These are phyloP conservation scores for Erucastrum elatum DNA, from an alignment of 345 rosid genomes.

Conservation along the genomic window DNA sequence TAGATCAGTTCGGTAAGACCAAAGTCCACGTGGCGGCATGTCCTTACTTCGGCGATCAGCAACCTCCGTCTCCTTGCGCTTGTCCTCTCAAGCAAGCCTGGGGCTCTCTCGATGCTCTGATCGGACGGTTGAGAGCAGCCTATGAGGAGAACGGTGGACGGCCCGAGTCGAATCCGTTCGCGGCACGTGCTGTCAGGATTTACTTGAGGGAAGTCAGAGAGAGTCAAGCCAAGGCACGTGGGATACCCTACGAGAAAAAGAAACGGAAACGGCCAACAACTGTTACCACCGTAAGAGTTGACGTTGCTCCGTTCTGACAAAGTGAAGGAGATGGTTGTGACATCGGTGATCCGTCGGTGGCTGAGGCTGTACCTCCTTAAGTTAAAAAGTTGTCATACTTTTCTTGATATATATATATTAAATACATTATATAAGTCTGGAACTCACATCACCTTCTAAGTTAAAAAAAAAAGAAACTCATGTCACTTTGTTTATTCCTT, in stretches of 20 bases:
- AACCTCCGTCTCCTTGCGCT: constrained; percentile 62
- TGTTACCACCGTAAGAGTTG: constrained; percentile 27
- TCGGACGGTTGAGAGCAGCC: constrained; percentile 78
- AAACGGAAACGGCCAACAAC: constrained; percentile 56
- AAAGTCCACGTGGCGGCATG: constrained; percentile 64
- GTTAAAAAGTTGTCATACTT: background rate
- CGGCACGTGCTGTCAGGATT: constrained; percentile 67
- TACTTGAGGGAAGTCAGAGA: constrained; percentile 68
- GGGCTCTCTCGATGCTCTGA: constrained; percentile 77
- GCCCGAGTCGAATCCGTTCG: constrained; percentile 65
- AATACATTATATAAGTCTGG: constrained; percentile 12
- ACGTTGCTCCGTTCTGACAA: constrained; percentile 30
- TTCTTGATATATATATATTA: background rate
- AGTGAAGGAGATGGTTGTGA: constrained; percentile 21
- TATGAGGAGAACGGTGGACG: constrained; percentile 71
- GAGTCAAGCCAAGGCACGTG: constrained; percentile 70
- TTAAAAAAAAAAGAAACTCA: too few species aligned
- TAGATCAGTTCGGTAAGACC: constrained; percentile 76
- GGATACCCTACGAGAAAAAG: constrained; percentile 71
- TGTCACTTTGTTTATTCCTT: too few species aligned
- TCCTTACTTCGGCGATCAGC: constrained; percentile 65
- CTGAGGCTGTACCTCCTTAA: constrained; percentile 31
- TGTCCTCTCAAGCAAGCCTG: constrained; percentile 76
- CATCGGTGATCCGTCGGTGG: constrained; percentile 23
- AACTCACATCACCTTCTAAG: background rate